Evolutionary conservation across 208 protist species (phyloP).

Genomic region (Acanthamoeba royreba): DNA sequence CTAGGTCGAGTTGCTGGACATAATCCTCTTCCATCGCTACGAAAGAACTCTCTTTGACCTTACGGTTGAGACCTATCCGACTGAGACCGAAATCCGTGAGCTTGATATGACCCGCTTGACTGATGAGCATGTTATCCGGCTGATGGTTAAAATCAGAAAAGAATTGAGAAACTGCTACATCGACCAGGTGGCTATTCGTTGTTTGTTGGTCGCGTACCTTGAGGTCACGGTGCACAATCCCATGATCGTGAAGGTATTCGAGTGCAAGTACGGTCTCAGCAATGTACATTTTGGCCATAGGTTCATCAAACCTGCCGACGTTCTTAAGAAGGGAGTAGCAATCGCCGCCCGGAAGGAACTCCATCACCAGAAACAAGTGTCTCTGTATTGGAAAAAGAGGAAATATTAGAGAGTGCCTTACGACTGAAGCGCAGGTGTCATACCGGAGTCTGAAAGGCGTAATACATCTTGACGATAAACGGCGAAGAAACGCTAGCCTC

Average conservation of each 20-base stretch:
- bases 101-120: slow-evolving; percentile 75
- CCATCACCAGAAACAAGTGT: slow-evolving; percentile 76
- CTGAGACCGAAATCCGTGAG: slow-evolving; percentile 82
- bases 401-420: neutral
- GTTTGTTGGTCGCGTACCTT: neutral
- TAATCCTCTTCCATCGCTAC: neutral
- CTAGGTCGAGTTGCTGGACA: neutral
- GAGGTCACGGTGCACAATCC: slow-evolving; percentile 50
- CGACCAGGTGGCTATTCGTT: neutral
- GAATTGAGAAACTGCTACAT: neutral
- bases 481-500: no score
- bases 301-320: neutral
- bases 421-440: neutral
- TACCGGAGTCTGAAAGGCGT: slow-evolving; percentile 74
- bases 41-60: neutral
- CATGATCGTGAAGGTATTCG: slow-evolving; percentile 75
- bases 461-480: slow-evolving; percentile 81
- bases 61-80: neutral
- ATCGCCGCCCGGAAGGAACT: slow-evolving; percentile 82
- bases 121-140: slow-evolving; percentile 79
- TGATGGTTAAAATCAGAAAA: neutral
- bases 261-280: slow-evolving; percentile 77
- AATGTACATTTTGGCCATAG: slow-evolving; percentile 53
- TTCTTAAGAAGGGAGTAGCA: slow-evolving; percentile 61
- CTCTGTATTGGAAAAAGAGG: neutral